Base-by-base conservation (phyloP, 805 yeast genomes). In the Nakazawaea siamensis region DNA sequence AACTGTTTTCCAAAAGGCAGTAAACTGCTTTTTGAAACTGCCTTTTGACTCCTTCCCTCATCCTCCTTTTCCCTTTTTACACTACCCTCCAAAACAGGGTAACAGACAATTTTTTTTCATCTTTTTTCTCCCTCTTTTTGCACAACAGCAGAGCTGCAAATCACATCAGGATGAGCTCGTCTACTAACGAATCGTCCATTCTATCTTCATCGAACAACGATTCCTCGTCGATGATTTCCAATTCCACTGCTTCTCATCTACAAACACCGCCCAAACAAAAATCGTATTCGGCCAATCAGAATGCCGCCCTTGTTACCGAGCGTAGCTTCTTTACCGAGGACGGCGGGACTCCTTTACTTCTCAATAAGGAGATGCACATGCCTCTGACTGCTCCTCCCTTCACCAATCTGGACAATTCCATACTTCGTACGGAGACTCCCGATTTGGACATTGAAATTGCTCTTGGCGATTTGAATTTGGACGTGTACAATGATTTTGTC, bases 361-460 rank as follows among this genome's bases (percentile, higher is more conserved):
- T n/a, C n/a, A n/a, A n/a, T n/a, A n/a, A n/a, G n/a, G n/a, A n/a
- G n/a, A n/a, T n/a, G n/a, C n/a, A n/a, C n/a, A n/a, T 27, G 23
- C 37, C 34, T 3, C 9, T 27, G 5, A 27, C 36, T 15, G 33
- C 33, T n/a, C 33, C 40, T n/a, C 36, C 33, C 4, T 24, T 25
- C 17, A 13, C 23, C 5, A 11, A 18, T 13, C 29, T 12, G 18
- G 35, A 36, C 5, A 27, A 20, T 16, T 36, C 35, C 2, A 27
- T 36, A n/a, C 29, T 37, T 15, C 21, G 40, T 12, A 33, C 40
- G 2, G 37, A 33, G 24, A 37, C 40, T 17, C 40, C 40, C 13
- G 37, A 37, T 3, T 33, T 37, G 37, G 40, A 37, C 29, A 37
- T 37, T 14, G 40, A 37, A 18, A 10, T 37, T 5, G 37, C 37